These are phyloP conservation scores for Aspergillus avenaceus DNA, from an alignment of 495 filamentous ascomycete species.

Conservation along the genomic window DNA sequence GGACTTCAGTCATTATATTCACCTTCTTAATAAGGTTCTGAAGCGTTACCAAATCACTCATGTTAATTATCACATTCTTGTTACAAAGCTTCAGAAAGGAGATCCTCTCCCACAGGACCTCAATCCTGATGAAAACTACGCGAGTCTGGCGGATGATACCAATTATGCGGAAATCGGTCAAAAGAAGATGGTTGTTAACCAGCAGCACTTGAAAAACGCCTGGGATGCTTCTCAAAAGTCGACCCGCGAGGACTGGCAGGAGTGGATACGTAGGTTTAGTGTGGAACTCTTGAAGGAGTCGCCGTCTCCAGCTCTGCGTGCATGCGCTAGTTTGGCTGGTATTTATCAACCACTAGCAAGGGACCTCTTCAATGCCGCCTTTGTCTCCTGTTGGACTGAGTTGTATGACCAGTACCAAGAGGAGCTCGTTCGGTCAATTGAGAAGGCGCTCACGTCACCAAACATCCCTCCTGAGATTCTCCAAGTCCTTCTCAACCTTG, in stretches of 20 bases:
- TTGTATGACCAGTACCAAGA: slow-evolving; percentile 93
- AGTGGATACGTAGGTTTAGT: slow-evolving; percentile 96
- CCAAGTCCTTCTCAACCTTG: slow-evolving; percentile 90
- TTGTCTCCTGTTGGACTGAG: slow-evolving; percentile 98
- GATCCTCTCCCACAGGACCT: slow-evolving; percentile 92
- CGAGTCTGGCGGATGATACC: slow-evolving; percentile 70
- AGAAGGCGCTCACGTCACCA: slow-evolving; percentile 86
- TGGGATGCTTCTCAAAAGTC: slow-evolving; percentile 97
- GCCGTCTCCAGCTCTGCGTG: slow-evolving; percentile 87
- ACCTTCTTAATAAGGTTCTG: slow-evolving; percentile 76
- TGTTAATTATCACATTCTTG: slow-evolving; percentile 82
- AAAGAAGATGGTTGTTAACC: slow-evolving; percentile 94
- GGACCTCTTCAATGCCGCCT: slow-evolving; percentile 95
- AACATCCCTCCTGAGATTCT: slow-evolving; percentile 94
- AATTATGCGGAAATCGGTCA: slow-evolving; percentile 76
- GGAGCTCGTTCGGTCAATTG: slow-evolving; percentile 90
- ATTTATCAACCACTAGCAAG: slow-evolving; percentile 88
- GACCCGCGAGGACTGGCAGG: slow-evolving; percentile 96
- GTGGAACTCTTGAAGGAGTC: slow-evolving; percentile 94
- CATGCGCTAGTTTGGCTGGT: slow-evolving; percentile 86
- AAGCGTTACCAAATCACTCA: slow-evolving; percentile 69
- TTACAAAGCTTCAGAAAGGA: slow-evolving; percentile 88
- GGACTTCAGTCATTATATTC: slow-evolving; percentile 90
- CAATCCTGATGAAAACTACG: slow-evolving; percentile 80
- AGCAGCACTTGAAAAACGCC: slow-evolving; percentile 92